Evolutionary conservation across 2,329 filamentous ascomycete genomes (phyloP), one percentile per base, ranked within the genome.

Genomic region (Diaporthe citri): DNA sequence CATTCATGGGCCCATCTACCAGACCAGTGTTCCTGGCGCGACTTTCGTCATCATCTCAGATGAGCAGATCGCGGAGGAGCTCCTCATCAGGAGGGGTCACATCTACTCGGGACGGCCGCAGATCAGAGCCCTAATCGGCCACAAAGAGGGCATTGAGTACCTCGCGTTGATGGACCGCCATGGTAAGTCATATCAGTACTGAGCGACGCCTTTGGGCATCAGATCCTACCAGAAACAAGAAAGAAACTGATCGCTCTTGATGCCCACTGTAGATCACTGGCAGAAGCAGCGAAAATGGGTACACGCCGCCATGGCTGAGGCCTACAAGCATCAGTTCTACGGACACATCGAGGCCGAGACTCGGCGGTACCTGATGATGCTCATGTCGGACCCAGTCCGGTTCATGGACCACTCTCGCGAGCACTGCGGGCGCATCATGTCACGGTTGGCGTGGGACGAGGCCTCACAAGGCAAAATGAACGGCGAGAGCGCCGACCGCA

Each of bases 161-260:
- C 82, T 86, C n/a, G 87, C 87, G 6, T 79, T 88, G 77, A 88
- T 88, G 86, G 87, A 89, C 75, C 83, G 87, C 22, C 84, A 87
- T 76, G 86, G 86, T 88, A 78, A 78, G 84, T 79, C 31, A 59
- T 41, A 4, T 17, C 28, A n/a, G 10, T 7, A 13, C 17, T 34
- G 12, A n/a, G 3, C 20, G 22, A 22, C 3, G 4, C 13, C 15
- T 71, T 10, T 25, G 5, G 28, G 60, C 15, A 34, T 4, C 17
- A 31, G 1, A 43, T 31, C 2, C 17, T 59, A 13, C 8, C n/a
- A 59, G 28, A 17, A 28, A 6, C 36, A 25, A 13, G 20, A 41
- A 2, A 36, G 25, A 41, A 43, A 22, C 72, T 76, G n/a, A 76
- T 39, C 10, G 15, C 17, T 46, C 17, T 31, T 46, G 57, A 4